phyloP scores from a whole-genome alignment of 257 asterid species.

The Mentha longifolia region DNA sequence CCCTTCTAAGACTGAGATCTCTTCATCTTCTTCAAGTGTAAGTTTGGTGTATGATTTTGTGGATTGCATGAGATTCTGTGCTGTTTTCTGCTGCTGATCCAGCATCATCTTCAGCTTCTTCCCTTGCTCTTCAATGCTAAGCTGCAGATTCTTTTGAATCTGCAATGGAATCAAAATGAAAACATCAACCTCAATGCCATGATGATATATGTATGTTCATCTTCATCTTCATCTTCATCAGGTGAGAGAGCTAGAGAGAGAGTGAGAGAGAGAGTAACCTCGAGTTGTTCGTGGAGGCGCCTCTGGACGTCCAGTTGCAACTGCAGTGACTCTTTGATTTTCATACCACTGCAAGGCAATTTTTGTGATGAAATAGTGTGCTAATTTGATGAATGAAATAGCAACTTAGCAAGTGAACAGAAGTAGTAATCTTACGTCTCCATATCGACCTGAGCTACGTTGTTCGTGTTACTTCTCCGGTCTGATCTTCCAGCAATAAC shows the following conservation, averaged over 20 bases:
- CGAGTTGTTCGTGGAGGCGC: conserved; percentile 78
- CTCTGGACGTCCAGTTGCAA: conserved; percentile 72
- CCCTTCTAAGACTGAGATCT: conserved; percentile 34
- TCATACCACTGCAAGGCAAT: conserved; percentile 56
- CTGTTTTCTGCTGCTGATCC: conserved; percentile 63
- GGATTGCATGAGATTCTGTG: conserved; percentile 24
- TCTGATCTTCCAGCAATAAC: conserved; percentile 59
- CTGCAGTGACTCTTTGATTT: conserved; percentile 76
- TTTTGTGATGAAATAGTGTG: background rate
- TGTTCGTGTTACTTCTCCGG: conserved; percentile 36
- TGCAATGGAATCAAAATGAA: too few species aligned
- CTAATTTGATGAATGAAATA: background rate
- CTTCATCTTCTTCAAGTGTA: conserved; percentile 34
- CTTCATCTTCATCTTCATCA: too few species aligned
- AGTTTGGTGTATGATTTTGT: conserved; percentile 38
- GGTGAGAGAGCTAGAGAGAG: background rate
- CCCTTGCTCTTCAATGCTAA: conserved; percentile 79
- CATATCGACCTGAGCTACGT: conserved; percentile 39
- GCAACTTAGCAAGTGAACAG: background rate
- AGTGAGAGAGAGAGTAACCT: conserved; percentile 41
- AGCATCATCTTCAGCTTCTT: conserved; percentile 65
- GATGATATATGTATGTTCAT: too few species aligned
- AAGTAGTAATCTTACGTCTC: conserved; percentile 47
- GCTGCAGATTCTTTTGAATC: conserved; percentile 64
- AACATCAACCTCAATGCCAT: too few species aligned